phyloP scores from a whole-genome alignment of 2,329 filamentous ascomycete species.

The Cordyceps cateniannulata region DNA sequence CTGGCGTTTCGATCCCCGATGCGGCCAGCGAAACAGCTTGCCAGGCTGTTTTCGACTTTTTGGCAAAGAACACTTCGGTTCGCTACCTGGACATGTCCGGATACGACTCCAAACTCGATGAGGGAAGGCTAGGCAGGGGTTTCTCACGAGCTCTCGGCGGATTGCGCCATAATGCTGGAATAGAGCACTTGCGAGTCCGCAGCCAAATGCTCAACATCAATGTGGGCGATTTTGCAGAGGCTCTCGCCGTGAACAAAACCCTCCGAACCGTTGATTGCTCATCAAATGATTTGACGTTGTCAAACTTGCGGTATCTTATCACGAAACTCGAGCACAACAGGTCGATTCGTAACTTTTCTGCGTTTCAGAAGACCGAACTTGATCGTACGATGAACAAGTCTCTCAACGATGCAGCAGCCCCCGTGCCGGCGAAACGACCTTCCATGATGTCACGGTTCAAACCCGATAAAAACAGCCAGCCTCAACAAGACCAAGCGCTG shows the following conservation, averaged over 20 bases:
- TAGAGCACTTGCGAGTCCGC: conserved; percentile 47
- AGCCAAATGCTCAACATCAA: conserved; percentile 51
- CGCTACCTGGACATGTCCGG: conserved; percentile 51
- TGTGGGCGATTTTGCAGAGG: conserved; percentile 44
- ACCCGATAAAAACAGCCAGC: conserved; percentile 23
- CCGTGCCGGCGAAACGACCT: conserved; percentile 22
- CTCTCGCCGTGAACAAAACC: conserved; percentile 41
- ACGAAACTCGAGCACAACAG: conserved; percentile 36
- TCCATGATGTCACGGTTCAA: conserved; percentile 30
- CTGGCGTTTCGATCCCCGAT: conserved; percentile 45
- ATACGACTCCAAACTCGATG: conserved; percentile 51
- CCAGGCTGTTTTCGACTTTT: conserved; percentile 42
- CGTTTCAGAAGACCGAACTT: conserved; percentile 32
- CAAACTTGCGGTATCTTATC: conserved; percentile 41
- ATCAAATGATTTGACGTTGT: conserved; percentile 48
- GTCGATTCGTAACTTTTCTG: conserved; percentile 38
- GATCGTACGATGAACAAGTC: conserved; percentile 28
- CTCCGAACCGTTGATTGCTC: conserved; percentile 49
- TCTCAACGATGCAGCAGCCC: conserved; percentile 23
- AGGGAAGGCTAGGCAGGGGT: conserved; percentile 47
- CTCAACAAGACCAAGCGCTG: conserved; percentile 25
- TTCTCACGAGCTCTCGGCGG: conserved; percentile 45
- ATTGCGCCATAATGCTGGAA: conserved; percentile 35
- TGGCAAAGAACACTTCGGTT: conserved; percentile 43
- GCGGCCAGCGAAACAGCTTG: conserved; percentile 41